A percentile compares a stretch with the other conserved stretches of the same genome.
Conservation (phyloP, 1,284 basidiomycete genomes). For the Ustilago xerochloae region DNA sequence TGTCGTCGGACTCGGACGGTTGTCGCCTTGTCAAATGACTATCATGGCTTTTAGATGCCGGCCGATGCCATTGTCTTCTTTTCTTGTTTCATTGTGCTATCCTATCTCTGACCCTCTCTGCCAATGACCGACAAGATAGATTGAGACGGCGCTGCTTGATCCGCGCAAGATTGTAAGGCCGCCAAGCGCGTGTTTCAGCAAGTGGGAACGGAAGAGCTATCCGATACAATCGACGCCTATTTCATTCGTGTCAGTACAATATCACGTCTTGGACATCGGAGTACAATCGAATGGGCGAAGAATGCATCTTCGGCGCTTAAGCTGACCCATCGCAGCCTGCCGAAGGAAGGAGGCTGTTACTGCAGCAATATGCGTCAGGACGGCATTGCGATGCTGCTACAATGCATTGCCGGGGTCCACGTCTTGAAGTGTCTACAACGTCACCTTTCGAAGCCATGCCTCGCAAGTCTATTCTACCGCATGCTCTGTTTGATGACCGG, state of each 20-base stretch:
- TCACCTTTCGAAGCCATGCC: not conserved
- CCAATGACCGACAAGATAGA: not conserved
- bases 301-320: slow-evolving; percentile 1
- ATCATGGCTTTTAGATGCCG: not conserved
- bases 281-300: too few relatives aligned
- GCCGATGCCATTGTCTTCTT: not conserved
- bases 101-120: not conserved
- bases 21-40: too few relatives aligned
- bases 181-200: slow-evolving; percentile 13
- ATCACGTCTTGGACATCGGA: too few relatives aligned
- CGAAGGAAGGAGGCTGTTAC: not conserved
- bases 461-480: too few relatives aligned
- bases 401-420: not conserved
- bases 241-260: too few relatives aligned
- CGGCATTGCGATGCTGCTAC: not conserved
- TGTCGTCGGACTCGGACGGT: too few relatives aligned
- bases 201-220: too few relatives aligned
- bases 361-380: not conserved
- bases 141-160: not conserved
- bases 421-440: not conserved
- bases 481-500: not conserved
- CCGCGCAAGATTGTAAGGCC: slow-evolving; percentile 11
- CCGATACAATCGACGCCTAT: too few relatives aligned
- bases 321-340: not conserved
- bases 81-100: not conserved